Evolutionary conservation across 2,329 filamentous ascomycete species (phyloP).

Genomic region (Calonectria naviculata): DNA sequence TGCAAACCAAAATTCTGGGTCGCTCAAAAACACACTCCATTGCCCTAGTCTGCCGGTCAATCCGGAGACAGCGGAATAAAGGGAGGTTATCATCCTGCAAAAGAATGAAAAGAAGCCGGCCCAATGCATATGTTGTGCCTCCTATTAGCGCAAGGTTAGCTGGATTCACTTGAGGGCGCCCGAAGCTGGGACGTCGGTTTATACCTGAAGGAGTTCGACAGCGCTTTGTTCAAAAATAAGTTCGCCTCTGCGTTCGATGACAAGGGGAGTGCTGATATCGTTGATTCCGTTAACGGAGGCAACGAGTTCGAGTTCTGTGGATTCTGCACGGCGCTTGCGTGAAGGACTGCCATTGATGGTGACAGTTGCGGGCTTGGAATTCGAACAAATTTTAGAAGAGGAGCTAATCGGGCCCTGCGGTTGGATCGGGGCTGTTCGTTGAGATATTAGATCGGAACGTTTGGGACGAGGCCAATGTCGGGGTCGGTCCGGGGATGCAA

Average conservation of each 20-base stretch:
- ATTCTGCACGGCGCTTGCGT: constrained; percentile 44
- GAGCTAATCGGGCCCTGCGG: neutral
- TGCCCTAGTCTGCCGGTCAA: constrained; percentile 39
- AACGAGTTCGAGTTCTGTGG: constrained; percentile 45
- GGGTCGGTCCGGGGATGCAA: constrained; percentile 10
- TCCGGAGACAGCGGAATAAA: constrained; percentile 40
- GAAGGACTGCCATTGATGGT: constrained; percentile 43
- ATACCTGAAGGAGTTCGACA: constrained; percentile 29
- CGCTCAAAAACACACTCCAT: constrained; percentile 31
- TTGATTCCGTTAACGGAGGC: constrained; percentile 33
- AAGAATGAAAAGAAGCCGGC: constrained; percentile 31
- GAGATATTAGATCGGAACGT: no score
- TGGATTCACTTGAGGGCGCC: neutral
- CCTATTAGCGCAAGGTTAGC: constrained; percentile 13
- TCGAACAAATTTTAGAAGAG: neutral
- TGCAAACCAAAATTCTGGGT: neutral
- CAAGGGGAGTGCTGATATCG: constrained; percentile 19
- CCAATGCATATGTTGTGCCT: constrained; percentile 37
- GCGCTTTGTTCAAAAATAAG: constrained; percentile 15
- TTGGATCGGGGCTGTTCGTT: neutral
- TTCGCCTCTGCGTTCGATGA: constrained; percentile 32
- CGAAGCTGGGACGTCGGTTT: neutral
- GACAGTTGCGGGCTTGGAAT: constrained; percentile 16
- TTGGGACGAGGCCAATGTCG: neutral
- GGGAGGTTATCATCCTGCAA: constrained; percentile 43